phyloP scores from a whole-genome alignment of 148 eudicot species.

The Chenopodium album region DNA sequence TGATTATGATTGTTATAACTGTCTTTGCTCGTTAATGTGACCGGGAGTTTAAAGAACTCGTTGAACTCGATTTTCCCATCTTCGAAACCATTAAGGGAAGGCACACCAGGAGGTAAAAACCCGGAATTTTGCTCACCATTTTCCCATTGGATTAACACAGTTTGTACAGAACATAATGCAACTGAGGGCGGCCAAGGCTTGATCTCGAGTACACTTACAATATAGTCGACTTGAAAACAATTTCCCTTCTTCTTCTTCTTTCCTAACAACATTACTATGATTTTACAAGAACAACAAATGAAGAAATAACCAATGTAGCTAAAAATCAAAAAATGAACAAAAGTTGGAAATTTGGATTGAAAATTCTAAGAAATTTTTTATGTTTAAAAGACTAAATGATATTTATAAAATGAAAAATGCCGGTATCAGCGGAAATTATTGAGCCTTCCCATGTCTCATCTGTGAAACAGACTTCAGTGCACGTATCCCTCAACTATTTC shows the following conservation, averaged over 20 bases:
- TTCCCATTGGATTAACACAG: conserved; percentile 84
- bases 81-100: conserved; percentile 45
- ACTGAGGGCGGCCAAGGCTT: conserved; percentile 97
- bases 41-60: conserved; percentile 60
- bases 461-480: conserved; percentile 26
- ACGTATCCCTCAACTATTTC: conserved; percentile 20
- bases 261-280: conserved; percentile 63
- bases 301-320: neutral
- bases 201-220: conserved; percentile 65
- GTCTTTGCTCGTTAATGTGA: conserved; percentile 49
- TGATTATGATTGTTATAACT: conserved; percentile 1
- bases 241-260: conserved; percentile 72
- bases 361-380: neutral
- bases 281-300: neutral
- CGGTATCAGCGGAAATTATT: conserved; percentile 29
- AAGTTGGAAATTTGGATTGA: neutral
- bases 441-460: conserved; percentile 23
- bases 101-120: conserved; percentile 53
- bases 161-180: conserved; percentile 62
- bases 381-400: too few relatives aligned
- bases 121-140: conserved; percentile 73
- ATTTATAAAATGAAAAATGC: conserved; percentile 13
- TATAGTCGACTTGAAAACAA: conserved; percentile 68
- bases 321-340: conserved; percentile 16
- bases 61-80: conserved; percentile 58